Conservation (phyloP, 129 eudicot genomes). For the Rutidosis leptorrhynchoides region DNA sequence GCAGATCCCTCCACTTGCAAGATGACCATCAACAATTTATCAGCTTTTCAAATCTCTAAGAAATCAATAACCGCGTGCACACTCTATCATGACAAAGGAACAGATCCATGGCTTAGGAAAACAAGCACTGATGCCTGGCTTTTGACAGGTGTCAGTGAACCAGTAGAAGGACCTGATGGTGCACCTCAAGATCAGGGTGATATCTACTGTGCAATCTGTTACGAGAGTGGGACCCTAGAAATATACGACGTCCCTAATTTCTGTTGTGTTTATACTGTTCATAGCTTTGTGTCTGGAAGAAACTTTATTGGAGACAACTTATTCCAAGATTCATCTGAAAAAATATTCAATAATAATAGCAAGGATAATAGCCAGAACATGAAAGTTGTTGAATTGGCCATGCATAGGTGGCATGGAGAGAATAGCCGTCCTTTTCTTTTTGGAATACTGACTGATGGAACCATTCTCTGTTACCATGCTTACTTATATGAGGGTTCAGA, state of each 20-base stretch:
- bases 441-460: slow-evolving; percentile 87
- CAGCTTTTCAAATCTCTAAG: slow-evolving; percentile 63
- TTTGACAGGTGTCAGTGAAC: slow-evolving; percentile 79
- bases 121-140: slow-evolving; percentile 99
- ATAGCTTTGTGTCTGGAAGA: slow-evolving; percentile 79
- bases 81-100: slow-evolving; percentile 88
- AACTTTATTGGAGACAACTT: slow-evolving; percentile 56
- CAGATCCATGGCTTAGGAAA: slow-evolving; percentile 93
- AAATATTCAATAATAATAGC: slow-evolving; percentile 31
- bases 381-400: slow-evolving; percentile 80
- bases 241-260: slow-evolving; percentile 86
- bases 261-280: slow-evolving; percentile 65
- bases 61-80: slow-evolving; percentile 73
- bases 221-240: slow-evolving; percentile 80
- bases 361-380: slow-evolving; percentile 51
- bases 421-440: slow-evolving; percentile 79
- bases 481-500: slow-evolving; percentile 81
- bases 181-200: slow-evolving; percentile 81
- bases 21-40: slow-evolving; percentile 49
- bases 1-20: slow-evolving; percentile 85
- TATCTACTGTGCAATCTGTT: slow-evolving; percentile 77
- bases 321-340: slow-evolving; percentile 37
- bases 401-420: slow-evolving; percentile 86
- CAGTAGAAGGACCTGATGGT: slow-evolving; percentile 88
- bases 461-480: slow-evolving; percentile 93